Percentiles rank a stretch among this genome's conserved stretches.
phyloP scores from a whole-genome alignment of 257 asterid genomes.

The Plantago ovata region DNA sequence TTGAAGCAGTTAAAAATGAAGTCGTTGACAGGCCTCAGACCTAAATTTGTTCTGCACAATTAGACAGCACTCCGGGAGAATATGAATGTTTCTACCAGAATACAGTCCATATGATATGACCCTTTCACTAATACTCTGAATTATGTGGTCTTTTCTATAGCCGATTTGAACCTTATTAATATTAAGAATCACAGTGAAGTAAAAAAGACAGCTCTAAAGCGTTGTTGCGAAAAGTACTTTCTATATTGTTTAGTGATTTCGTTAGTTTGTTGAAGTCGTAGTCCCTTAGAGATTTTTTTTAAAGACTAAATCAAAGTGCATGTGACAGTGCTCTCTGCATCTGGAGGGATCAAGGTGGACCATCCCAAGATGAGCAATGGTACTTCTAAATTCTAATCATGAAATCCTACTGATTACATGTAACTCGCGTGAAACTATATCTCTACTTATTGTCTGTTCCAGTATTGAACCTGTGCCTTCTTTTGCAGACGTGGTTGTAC shows the following conservation, averaged over 20 bases:
- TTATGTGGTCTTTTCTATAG: too few relatives aligned
- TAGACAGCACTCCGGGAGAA: too few relatives aligned
- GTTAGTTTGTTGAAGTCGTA: background rate
- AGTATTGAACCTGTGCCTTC: slow-evolving; percentile 7
- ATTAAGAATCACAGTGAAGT: too few relatives aligned
- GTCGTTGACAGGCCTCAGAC: too few relatives aligned
- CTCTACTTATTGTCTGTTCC: background rate
- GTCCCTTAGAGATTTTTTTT: slow-evolving; percentile 3
- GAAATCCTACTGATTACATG: background rate
- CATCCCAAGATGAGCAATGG: slow-evolving; percentile 82
- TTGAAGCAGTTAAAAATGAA: too few relatives aligned
- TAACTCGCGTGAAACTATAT: background rate
- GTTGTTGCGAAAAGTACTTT: too few relatives aligned
- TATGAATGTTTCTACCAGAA: too few relatives aligned
- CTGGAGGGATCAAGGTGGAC: slow-evolving; percentile 92
- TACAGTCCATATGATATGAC: too few relatives aligned
- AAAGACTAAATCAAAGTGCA: slow-evolving; percentile 12
- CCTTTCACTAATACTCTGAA: too few relatives aligned
- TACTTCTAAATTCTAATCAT: slow-evolving; percentile 28
- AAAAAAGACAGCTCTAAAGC: too few relatives aligned
- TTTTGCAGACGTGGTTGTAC: slow-evolving; percentile 74
- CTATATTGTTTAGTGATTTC: background rate
- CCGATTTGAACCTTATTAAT: too few relatives aligned
- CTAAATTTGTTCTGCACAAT: too few relatives aligned
- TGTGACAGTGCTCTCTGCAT: slow-evolving; percentile 82